Evolutionary conservation across 208 protist genomes (phyloP), one percentile per base, ranked within the genome.

Genomic region (Acanthamoeba royreba): DNA sequence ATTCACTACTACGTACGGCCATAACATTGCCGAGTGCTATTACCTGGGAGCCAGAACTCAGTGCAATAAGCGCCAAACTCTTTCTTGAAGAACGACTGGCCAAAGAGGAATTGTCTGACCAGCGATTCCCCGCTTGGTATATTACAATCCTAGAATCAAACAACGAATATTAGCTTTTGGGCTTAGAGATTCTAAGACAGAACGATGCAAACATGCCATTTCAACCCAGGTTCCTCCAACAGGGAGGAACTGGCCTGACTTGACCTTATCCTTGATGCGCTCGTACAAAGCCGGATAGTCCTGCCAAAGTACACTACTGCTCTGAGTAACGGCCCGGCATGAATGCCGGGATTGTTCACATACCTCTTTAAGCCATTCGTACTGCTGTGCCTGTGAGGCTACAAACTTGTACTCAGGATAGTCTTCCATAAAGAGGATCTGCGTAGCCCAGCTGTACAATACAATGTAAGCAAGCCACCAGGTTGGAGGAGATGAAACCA

Each of bases 221-320:
- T 97, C 97, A 0, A 96, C 93, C 94, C 95, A 97, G 31, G 96
- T 95, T 13, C 96, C 97, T 49, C 97, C 97, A 22, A 94, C 81
- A 22, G 96, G 91, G 4, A 96, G 4, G 4, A 96, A 97, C 33
- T 46, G 87, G 42, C 83, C 92, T 2, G 38, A 38, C 28, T n/a
- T 52, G 0, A 93, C 93, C n/a, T 83, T 90, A 19, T 52, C 61
- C 33, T 96, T 96, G 1, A 97, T 96, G 25, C 63, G 74, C 52
- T 93, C 81, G 33, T 93, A 97, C 0, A 97, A 19, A 3, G 79
- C 52, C 9, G 97, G 97, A 89, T 97, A 97, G 8, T 94, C 25
- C 17, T 93, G 5, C 38, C 94, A 89, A 0, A 94, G 81, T 79
- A 89, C 45, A 85, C 31, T 46, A 25, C 22, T 28, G 5, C 19